Percentiles rank a stretch among this genome's conserved stretches.
phyloP scores from a whole-genome alignment of 2,329 filamentous ascomycete species.

The Sporothrix euskadiensis region DNA sequence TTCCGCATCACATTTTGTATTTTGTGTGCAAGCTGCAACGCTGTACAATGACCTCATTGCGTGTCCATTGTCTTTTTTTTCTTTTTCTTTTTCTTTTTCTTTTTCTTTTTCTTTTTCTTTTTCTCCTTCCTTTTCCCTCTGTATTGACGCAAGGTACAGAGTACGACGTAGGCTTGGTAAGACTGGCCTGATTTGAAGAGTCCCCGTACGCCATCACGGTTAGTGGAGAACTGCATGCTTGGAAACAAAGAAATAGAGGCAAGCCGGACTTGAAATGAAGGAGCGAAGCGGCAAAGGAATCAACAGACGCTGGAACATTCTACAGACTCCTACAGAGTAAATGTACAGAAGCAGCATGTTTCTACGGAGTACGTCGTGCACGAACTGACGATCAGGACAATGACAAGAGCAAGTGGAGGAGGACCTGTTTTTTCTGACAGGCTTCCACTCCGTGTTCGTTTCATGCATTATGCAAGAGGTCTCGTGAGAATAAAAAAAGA shows the following conservation, averaged over 20 bases:
- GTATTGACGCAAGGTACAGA: too few relatives aligned
- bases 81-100: background rate
- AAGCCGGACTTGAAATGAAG: background rate
- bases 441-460: background rate
- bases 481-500: background rate
- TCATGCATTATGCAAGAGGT: background rate
- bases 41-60: background rate
- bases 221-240: too few relatives aligned
- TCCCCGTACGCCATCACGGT: too few relatives aligned
- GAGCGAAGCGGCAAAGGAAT: background rate
- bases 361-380: too few relatives aligned
- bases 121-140: too few relatives aligned
- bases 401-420: background rate
- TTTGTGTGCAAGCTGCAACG: background rate
- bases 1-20: too few relatives aligned
- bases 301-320: background rate
- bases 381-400: background rate
- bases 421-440: background rate
- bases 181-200: too few relatives aligned
- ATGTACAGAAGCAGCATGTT: too few relatives aligned
- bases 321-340: too few relatives aligned
- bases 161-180: too few relatives aligned
- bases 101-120: background rate
- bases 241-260: too few relatives aligned
- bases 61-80: background rate